phyloP scores from a whole-genome alignment of 306 rosid species.

The Astragalus membranaceus region DNA sequence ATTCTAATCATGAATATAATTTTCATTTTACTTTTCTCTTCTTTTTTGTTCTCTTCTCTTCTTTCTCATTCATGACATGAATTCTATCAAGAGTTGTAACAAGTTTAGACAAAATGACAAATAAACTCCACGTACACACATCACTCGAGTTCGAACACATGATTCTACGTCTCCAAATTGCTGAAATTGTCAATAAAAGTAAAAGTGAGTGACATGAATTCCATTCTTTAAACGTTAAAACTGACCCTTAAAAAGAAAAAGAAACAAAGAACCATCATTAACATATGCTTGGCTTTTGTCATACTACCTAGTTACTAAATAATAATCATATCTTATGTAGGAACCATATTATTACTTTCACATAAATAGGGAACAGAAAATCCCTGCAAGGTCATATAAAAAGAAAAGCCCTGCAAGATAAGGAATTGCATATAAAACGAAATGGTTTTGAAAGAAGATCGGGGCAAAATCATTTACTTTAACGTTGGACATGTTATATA shows the following conservation, averaged over 20 bases:
- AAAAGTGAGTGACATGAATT: background rate
- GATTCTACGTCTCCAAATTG: no score
- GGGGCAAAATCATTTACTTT: constrained; percentile 22
- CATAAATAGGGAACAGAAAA: constrained; percentile 20
- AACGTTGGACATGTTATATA: constrained; percentile 11
- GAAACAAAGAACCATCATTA: constrained; percentile 9
- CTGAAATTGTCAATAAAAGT: no score
- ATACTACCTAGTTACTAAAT: constrained; percentile 11
- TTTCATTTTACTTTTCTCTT: no score
- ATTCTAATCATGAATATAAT: no score
- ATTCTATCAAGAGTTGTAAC: no score
- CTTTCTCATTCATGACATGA: no score
- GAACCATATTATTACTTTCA: background rate
- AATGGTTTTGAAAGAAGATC: background rate
- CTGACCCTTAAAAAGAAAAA: background rate
- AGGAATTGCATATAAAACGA: constrained; percentile 10
- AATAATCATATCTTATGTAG: background rate
- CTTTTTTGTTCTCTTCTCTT: no score
- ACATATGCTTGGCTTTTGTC: background rate
- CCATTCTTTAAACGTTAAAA: background rate
- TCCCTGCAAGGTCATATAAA: background rate
- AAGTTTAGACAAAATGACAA: no score
- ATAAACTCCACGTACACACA: no score
- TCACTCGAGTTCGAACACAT: no score
- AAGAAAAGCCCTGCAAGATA: constrained; percentile 15